Evolutionary conservation across 2,329 filamentous ascomycete genomes (phyloP), one percentile per base, ranked within the genome.

Genomic region (Penicillium concentricum): DNA sequence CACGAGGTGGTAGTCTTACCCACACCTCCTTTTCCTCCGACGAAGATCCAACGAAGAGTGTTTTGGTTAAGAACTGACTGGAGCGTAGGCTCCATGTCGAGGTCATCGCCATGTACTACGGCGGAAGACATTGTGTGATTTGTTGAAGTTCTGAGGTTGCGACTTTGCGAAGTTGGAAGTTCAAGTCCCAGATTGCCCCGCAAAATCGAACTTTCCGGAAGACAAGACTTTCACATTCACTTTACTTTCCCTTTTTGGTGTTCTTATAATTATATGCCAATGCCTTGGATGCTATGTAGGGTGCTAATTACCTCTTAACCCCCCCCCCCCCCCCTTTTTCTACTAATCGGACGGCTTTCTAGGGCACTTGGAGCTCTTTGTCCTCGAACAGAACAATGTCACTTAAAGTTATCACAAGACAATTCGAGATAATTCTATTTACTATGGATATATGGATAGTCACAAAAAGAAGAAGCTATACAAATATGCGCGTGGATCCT

Each of bases 1-100:
- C 94, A 99, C 8, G 93, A 97, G 16, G 94, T 99, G n/a, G 94
- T 99, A 28, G 94, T 99, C 82, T 99, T 99, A 75, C 94, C 94
- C 44, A 99, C 94, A 74, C 94, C 94, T 71, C 94, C 94, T 79
- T 99, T 99, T 65, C 94, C 94, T 70, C 94, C 94, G 59, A 99
- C 94, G 71, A 99, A 99, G 78, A 99, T 96, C 94, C 94, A 99
- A 74, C 94, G 91, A 54, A 99, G 87, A 34, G 90, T 88, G 77
- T 92, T 91, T 78, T 99, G 94, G 81, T 96, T 91, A 69, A 99
- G 86, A 72, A 99, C 92, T 63, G 90, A 90, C 80, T 97, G 90
- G 70, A 99, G 90, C 51, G 90, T 91, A 46, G 94, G 92, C 80
- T 96, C 92, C 80, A 97, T 87, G 53, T 68, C 64, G 68, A 85